These are phyloP conservation scores for Lentinula novae-zelandiae DNA, from an alignment of 1,284 basidiomycete species.

Conservation along the genomic window DNA sequence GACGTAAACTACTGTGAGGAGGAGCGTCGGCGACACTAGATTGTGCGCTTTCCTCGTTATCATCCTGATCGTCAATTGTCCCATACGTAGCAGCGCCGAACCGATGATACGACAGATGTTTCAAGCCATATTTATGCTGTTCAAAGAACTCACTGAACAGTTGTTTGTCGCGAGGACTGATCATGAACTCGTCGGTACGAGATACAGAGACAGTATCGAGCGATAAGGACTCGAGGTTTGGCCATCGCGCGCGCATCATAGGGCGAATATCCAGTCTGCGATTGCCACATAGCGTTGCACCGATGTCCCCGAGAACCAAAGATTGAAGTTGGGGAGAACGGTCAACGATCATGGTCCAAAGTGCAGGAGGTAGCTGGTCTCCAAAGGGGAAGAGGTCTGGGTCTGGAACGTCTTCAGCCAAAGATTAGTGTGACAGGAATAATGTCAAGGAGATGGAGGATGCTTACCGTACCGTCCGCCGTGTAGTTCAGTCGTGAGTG, in stretches of 20 bases:
- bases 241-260: constrained; percentile 42
- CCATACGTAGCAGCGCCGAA: background rate
- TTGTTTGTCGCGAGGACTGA: background rate
- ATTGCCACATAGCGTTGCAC: constrained; percentile 30
- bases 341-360: constrained; percentile 53
- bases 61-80: background rate
- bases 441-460: background rate
- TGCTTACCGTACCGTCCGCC: constrained; percentile 21
- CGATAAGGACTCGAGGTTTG: constrained; percentile 35
- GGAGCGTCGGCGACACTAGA: too few species aligned
- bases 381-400: constrained; percentile 8
- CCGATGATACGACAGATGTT: background rate
- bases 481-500: constrained; percentile 39
- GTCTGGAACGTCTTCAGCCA: constrained; percentile 17
- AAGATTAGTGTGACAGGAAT: constrained; percentile 23
- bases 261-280: constrained; percentile 30
- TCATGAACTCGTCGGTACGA: background rate
- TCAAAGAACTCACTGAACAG: constrained; percentile 3
- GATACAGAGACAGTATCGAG: constrained; percentile 37
- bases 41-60: too few species aligned
- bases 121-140: background rate
- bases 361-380: constrained; percentile 22
- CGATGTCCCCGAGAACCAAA: constrained; percentile 37
- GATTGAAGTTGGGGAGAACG: constrained; percentile 41
- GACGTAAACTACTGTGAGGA: too few species aligned